These are phyloP conservation scores for Microcyclosporella mali DNA, from an alignment of 2,329 filamentous ascomycete species.

Conservation along the genomic window DNA sequence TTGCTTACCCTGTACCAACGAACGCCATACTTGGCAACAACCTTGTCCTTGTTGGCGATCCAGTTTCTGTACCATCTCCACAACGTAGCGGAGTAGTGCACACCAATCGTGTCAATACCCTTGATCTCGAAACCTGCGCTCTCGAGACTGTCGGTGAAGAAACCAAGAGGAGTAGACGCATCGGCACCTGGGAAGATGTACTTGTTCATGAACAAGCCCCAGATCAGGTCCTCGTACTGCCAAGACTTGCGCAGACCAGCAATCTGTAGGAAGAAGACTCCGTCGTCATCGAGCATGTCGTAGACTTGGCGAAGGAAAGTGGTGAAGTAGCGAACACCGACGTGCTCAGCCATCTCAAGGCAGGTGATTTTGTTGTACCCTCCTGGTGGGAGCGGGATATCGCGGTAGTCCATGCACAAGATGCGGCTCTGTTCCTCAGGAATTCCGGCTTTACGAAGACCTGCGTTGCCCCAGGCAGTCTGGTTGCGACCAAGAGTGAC, in stretches of 20 bases:
- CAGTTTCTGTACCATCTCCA: constrained; percentile 99
- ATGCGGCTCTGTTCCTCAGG: constrained; percentile 84
- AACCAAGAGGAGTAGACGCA: constrained; percentile 86
- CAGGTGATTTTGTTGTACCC: constrained; percentile 90
- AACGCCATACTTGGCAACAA: constrained; percentile 88
- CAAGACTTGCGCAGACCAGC: constrained; percentile 88
- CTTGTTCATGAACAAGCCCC: constrained; percentile 99
- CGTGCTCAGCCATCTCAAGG: constrained; percentile 98
- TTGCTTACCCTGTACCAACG: constrained; percentile 92
- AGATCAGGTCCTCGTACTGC: constrained; percentile 97
- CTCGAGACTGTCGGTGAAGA: constrained; percentile 79
- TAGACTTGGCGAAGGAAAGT: constrained; percentile 79
- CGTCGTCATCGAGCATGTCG: constrained; percentile 94
- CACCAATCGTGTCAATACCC: constrained; percentile 83
- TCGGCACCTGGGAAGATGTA: constrained; percentile 97
- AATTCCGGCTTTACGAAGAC: constrained; percentile 74
- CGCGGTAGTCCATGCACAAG: constrained; percentile 94
- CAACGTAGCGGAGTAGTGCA: constrained; percentile 93
- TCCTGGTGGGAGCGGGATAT: constrained; percentile 72
- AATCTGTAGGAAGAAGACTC: constrained; percentile 92
- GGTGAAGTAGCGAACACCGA: constrained; percentile 82
- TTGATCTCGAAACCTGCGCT: constrained; percentile 86
- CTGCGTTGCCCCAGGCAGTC: constrained; percentile 92
- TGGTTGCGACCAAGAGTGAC: constrained; percentile 94
- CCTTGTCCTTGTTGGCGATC: constrained; percentile 88